Conservation (phyloP, 2,329 filamentous ascomycete genomes). For the Calonectria pseudoreteaudii region DNA sequence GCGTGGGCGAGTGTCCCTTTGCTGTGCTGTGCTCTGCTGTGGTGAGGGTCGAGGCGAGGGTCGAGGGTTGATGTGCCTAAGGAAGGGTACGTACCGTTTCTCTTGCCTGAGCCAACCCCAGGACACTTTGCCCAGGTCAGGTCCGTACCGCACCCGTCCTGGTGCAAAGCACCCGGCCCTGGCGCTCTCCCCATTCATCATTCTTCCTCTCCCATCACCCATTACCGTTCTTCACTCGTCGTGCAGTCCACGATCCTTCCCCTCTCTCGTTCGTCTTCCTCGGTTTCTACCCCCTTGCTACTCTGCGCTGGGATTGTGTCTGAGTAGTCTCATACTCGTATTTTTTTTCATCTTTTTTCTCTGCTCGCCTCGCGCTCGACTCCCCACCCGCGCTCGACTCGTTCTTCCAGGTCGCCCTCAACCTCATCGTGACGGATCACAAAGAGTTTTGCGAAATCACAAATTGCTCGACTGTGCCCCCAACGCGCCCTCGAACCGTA, state of each 20-base stretch:
- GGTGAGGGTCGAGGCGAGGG: constrained; percentile 29
- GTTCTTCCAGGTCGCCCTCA: constrained; percentile 39
- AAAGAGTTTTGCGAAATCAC: constrained; percentile 48
- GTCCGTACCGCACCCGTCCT: constrained; percentile 45
- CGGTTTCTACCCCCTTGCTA: constrained; percentile 31
- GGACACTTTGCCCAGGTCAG: constrained; percentile 38
- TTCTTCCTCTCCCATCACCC: constrained; percentile 48
- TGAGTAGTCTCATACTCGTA: constrained; percentile 40
- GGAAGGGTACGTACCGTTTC: constrained; percentile 45
- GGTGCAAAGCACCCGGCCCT: constrained; percentile 47
- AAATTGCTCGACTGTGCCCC: constrained; percentile 40
- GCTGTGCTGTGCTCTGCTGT: neutral
- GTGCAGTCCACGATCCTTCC: constrained; percentile 48
- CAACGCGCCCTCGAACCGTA: constrained; percentile 38
- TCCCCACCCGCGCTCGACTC: constrained; percentile 40
- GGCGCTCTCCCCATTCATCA: constrained; percentile 52
- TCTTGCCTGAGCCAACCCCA: constrained; percentile 41
- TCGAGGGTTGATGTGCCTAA: constrained; percentile 36
- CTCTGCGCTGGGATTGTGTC: constrained; percentile 37
- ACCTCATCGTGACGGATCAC: constrained; percentile 44
- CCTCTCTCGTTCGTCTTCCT: constrained; percentile 34
- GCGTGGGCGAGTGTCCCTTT: constrained; percentile 12
- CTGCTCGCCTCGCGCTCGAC: constrained; percentile 26
- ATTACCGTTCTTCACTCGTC: constrained; percentile 49
- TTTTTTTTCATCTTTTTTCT: constrained; percentile 24